Base-by-base conservation (phyloP, 1,139 yeast species). In the Protomyces macrosporus region DNA sequence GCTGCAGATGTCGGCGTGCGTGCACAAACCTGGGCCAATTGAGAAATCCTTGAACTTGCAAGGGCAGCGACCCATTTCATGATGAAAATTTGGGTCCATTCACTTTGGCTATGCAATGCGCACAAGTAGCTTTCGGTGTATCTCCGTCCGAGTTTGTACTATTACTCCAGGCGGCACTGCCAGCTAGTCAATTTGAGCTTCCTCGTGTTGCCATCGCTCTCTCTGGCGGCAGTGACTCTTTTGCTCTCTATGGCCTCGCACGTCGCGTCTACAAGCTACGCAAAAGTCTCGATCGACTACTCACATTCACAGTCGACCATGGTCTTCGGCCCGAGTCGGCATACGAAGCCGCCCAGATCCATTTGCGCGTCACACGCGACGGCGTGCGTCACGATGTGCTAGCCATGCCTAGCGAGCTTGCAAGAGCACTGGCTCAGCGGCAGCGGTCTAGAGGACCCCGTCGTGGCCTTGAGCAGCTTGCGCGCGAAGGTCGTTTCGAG, bases 191-290 rank as follows among this genome's bases (percentile, higher is more conserved):
- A 23, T 2, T 23, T 23, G 14, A 42, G 48, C 48, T 42, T n/a
- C 48, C 48, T 1, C 48, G 48, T 7, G 23, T 16, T 14, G 62
- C 62, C 4, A 33, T 69, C 6, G 90, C 91, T 0, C 79, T 88
- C 2, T 84, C 90, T 7, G 96, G 96, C 2, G 96, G 96, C 0
- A 90, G 85, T 1, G 96, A 88, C 71, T 87, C 95, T 1, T 84
- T 87, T 82, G 85, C 88, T 37, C 73, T 88, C 55, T 78, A 87
- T 0, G 79, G 79, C 70, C 73, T 86, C 14, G 23, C 52, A 4
- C 10, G 40, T n/a, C 32, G 36, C 5, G 33, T 45, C 3, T 52
- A 55, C 68, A 30, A 65, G 12, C 40, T 57, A 42, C 36, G 36
- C 35, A 72, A 6, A 73, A 77, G 1, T 67, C 23, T n/a, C n/a